phyloP scores from a whole-genome alignment of 441 rosid species.

The Viola pubescens region DNA sequence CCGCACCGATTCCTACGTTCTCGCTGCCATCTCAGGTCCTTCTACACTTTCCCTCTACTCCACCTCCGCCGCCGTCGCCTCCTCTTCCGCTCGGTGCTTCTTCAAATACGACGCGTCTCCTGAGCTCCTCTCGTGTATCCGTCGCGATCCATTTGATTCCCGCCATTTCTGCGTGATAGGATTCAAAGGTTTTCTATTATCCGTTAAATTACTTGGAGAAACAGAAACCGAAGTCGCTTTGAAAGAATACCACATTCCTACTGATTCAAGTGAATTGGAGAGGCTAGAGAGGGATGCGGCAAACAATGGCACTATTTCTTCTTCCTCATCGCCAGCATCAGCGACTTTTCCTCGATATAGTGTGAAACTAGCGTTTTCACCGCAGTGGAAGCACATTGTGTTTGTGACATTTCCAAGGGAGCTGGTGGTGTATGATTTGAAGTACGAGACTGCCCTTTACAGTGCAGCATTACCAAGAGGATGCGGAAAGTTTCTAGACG shows the following conservation, averaged over 20 bases:
- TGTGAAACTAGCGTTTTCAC: constrained; percentile 75
- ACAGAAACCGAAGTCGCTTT: constrained; percentile 52
- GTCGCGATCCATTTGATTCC: constrained; percentile 83
- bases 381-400: constrained; percentile 73
- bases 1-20: constrained; percentile 43
- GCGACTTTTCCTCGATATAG: constrained; percentile 58
- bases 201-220: constrained; percentile 60
- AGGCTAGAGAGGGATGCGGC: constrained; percentile 66
- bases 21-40: constrained; percentile 69
- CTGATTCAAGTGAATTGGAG: constrained; percentile 51
- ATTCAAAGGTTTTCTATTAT: constrained; percentile 65
- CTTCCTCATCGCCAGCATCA: constrained; percentile 59
- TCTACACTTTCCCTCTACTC: constrained; percentile 54
- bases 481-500: constrained; percentile 74
- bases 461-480: constrained; percentile 72
- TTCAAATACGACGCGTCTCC: constrained; percentile 78
- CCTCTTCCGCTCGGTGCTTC: constrained; percentile 33
- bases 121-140: constrained; percentile 69
- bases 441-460: constrained; percentile 63
- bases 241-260: constrained; percentile 49
- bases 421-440: constrained; percentile 81
- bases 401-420: constrained; percentile 83
- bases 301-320: constrained; percentile 23
- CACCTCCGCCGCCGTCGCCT: constrained; percentile 16
- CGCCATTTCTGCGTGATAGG: constrained; percentile 78